Evolutionary conservation across 1,284 basidiomycete species (phyloP), one percentile per base, ranked within the genome.

Genomic region (Microbotryum silenes-acaulis): DNA sequence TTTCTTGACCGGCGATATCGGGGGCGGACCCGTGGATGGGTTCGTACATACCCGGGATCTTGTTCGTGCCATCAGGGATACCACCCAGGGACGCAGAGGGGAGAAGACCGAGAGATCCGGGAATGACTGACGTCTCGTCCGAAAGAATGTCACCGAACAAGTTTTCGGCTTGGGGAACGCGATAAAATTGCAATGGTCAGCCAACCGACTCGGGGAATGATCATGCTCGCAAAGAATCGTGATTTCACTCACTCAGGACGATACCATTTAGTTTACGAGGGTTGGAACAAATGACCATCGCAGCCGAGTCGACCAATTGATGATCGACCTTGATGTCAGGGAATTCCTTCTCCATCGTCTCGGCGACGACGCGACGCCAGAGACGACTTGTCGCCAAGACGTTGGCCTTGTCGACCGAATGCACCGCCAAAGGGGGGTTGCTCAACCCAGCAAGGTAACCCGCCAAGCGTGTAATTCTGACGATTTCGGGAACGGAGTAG

Each of bases 351-450:
- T 82, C 78, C 71, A 94, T 77, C 16, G 88, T 85, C 74, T 93
- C 89, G 3, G 83, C 87, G 59, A 94, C 91, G 33, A 89, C 87
- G 74, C 86, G 91, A 62, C 96, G 81, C 96, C 96, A 99, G 53
- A 99, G 79, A 54, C 96, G 81, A 48, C 90, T 94, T 71, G 86
- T 91, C 47, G 96, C 96, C 56, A 99, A 84, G 33, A 99, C 96
- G 76, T 99, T 99, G 61, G 96, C 96, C 79, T 99, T 99, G 81
- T 99, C 96, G 76, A 99, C 83, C 3, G 91, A 94, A 77, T 92
- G 89, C 64, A 99, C 85, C 52, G 85, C 81, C 53, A 94, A 81
- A 21, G 94, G 91, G 4, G 96, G 96, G 74, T 88, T 82, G 18
- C 84, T 78, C 56, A 86, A 81, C 59, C 92, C 78, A 1, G 96